Percentiles rank a stretch among this genome's conserved stretches.
Conservation (phyloP, 371 early-diverging fungal genomes). For the Mortierella sp. region DNA sequence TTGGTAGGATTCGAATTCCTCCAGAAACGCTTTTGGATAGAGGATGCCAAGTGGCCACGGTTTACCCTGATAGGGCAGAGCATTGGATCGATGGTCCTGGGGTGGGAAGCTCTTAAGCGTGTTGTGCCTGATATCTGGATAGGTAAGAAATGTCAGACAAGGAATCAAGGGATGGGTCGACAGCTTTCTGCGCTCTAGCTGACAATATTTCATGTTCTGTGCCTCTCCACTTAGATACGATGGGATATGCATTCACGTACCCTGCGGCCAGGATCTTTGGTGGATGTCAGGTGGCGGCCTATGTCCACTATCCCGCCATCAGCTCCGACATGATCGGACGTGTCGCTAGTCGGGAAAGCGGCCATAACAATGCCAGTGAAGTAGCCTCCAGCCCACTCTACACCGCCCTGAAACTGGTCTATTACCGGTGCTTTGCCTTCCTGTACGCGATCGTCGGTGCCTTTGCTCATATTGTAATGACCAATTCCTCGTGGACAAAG, state of each 20-base stretch:
- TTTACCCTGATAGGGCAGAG: conserved; percentile 91
- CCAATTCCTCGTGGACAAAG: conserved; percentile 96
- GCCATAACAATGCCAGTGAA: conserved; percentile 72
- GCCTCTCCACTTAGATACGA: conserved; percentile 74
- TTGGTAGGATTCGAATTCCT: conserved; percentile 75
- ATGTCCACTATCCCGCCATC: conserved; percentile 96
- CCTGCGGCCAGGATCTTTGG: conserved; percentile 80
- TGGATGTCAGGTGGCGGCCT: conserved; percentile 78
- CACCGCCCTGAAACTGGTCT: conserved; percentile 75
- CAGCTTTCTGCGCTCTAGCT: too few species aligned
- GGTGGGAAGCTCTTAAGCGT: conserved; percentile 77
- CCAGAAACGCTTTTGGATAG: conserved; percentile 71
- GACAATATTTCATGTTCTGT: background rate
- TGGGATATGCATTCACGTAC: conserved; percentile 95
- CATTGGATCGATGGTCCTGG: conserved; percentile 82
- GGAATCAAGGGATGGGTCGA: background rate
- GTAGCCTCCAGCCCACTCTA: conserved; percentile 70
- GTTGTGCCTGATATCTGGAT: conserved; percentile 87
- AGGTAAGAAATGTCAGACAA: conserved; percentile 57
- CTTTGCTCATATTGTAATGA: conserved; percentile 83
- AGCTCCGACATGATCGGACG: conserved; percentile 94
- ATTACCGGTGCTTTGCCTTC: conserved; percentile 82
- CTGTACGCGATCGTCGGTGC: conserved; percentile 85
- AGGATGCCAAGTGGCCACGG: conserved; percentile 76
- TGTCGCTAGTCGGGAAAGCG: conserved; percentile 74